These are phyloP conservation scores for Leavenworthia alabamica DNA, from an alignment of 345 rosid genomes.

Conservation along the genomic window DNA sequence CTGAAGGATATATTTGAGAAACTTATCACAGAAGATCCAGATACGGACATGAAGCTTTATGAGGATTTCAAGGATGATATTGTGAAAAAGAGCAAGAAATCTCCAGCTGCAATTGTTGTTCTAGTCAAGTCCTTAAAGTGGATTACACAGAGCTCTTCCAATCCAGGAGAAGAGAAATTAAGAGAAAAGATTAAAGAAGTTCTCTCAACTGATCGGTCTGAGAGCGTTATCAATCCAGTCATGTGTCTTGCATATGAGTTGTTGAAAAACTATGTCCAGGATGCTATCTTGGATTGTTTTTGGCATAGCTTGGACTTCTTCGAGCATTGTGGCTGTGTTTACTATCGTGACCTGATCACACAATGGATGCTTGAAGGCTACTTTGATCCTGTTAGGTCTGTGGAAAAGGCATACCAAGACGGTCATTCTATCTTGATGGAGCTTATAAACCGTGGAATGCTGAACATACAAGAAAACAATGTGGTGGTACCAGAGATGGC, in stretches of 20 bases:
- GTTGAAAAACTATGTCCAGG: background rate
- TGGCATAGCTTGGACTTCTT: conserved; percentile 46
- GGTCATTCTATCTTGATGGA: conserved; percentile 48
- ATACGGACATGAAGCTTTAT: background rate
- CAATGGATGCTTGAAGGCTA: conserved; percentile 70
- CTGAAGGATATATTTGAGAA: background rate
- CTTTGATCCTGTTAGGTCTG: conserved; percentile 34
- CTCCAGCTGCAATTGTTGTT: conserved; percentile 36
- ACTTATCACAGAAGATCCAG: background rate
- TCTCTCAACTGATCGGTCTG: background rate
- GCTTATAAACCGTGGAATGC: conserved; percentile 38
- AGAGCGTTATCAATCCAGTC: background rate
- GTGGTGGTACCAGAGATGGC: conserved; percentile 39
- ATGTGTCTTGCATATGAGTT: conserved; percentile 24
- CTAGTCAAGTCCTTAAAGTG: conserved; percentile 30
- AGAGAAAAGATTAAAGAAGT: background rate
- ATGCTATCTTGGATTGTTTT: conserved; percentile 32
- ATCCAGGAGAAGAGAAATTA: background rate
- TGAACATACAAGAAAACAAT: conserved; percentile 43
- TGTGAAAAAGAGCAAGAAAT: background rate
- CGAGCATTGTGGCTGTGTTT: conserved; percentile 29
- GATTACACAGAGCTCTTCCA: background rate
- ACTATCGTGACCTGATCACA: conserved; percentile 48
- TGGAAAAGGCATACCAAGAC: conserved; percentile 37
- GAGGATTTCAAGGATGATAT: background rate